Percentiles rank a stretch among this genome's conserved stretches.
Evolutionary conservation across 2,329 filamentous ascomycete genomes (phyloP).

Genomic region (Fusarium metavorans): DNA sequence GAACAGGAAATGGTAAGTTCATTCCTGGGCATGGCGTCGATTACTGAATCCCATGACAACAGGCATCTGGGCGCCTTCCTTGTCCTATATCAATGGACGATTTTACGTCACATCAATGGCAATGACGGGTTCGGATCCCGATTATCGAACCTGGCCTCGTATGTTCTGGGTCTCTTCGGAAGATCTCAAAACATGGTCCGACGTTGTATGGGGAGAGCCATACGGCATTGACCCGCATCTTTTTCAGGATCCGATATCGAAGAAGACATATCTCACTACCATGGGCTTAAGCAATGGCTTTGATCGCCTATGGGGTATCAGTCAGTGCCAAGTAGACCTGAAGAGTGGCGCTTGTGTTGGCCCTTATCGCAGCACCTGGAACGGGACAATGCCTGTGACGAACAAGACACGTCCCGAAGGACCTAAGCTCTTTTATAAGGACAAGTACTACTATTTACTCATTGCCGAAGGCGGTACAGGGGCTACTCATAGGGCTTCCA

Average conservation of each 20-base stretch:
- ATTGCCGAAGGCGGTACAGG: slow-evolving; percentile 25
- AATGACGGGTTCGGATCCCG: slow-evolving; percentile 10
- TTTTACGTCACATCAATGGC: slow-evolving; percentile 20
- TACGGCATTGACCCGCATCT: slow-evolving; percentile 24
- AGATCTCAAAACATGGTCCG: slow-evolving; percentile 25
- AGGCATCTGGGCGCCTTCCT: slow-evolving; percentile 22
- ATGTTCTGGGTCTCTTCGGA: slow-evolving; percentile 17
- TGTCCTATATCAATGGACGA: slow-evolving; percentile 12
- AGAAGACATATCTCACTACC: slow-evolving; percentile 13
- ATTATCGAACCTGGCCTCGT: slow-evolving; percentile 7
- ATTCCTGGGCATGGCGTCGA: background rate
- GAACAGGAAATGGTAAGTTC: slow-evolving; percentile 2
- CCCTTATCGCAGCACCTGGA: slow-evolving; percentile 21
- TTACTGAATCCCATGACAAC: background rate
- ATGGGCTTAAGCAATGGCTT: slow-evolving; percentile 19
- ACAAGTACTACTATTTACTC: slow-evolving; percentile 24
- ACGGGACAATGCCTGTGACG: slow-evolving; percentile 13
- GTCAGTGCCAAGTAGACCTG: slow-evolving; percentile 21
- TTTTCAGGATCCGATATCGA: slow-evolving; percentile 17
- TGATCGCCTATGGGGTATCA: slow-evolving; percentile 19
- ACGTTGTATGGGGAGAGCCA: slow-evolving; percentile 20
- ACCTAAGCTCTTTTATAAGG: slow-evolving; percentile 19
- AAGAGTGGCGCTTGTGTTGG: slow-evolving; percentile 7
- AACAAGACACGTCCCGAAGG: slow-evolving; percentile 11
- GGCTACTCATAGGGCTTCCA: slow-evolving; percentile 16